These are phyloP conservation scores for Daldinia grandis DNA, from an alignment of 495 filamentous ascomycete species.

Conservation along the genomic window DNA sequence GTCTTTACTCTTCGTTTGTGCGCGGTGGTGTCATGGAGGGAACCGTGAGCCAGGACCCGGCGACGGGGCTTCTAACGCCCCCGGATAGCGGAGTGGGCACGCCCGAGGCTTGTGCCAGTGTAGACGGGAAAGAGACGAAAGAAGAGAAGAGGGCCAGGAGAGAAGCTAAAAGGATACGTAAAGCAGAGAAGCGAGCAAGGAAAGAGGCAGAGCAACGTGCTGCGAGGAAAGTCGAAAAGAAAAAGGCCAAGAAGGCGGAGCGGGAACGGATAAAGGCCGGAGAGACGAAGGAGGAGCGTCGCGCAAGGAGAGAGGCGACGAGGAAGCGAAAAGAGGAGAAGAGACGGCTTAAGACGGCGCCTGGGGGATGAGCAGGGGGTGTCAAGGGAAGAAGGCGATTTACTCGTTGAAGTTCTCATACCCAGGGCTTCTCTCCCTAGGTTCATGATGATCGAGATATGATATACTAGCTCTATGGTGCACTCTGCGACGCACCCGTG, in stretches of 20 bases:
- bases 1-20: slow-evolving; percentile 85
- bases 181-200: slow-evolving; percentile 50
- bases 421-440: not conserved
- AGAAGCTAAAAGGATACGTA: slow-evolving; percentile 48
- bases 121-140: slow-evolving; percentile 47
- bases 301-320: slow-evolving; percentile 48
- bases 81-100: slow-evolving; percentile 47
- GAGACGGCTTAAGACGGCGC: slow-evolving; percentile 34
- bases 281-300: slow-evolving; percentile 52
- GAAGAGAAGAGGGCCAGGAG: slow-evolving; percentile 48
- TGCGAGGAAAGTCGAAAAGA: slow-evolving; percentile 43
- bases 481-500: not conserved
- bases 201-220: slow-evolving; percentile 39
- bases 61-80: slow-evolving; percentile 29
- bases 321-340: slow-evolving; percentile 54
- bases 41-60: slow-evolving; percentile 57
- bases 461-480: not conserved
- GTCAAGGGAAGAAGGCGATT: not conserved
- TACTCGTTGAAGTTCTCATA: not conserved
- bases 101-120: slow-evolving; percentile 36
- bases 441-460: not conserved
- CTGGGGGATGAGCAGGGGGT: slow-evolving; percentile 14
- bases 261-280: slow-evolving; percentile 37
- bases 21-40: slow-evolving; percentile 76
- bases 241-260: slow-evolving; percentile 45